These are phyloP conservation scores for Hymenoscyphus fructigenus DNA, from an alignment of 2,329 filamentous ascomycete species.

Conservation along the genomic window DNA sequence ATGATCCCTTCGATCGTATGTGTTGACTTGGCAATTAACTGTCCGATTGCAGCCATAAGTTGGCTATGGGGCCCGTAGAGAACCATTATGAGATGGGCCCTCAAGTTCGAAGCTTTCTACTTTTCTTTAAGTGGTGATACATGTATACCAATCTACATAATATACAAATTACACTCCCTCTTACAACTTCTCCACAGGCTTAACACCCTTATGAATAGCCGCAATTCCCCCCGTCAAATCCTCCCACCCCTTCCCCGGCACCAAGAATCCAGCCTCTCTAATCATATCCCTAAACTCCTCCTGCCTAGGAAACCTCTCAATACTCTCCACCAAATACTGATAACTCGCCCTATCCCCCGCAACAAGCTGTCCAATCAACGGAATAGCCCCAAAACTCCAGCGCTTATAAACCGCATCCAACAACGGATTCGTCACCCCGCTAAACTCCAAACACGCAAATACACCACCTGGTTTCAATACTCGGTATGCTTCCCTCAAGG, in stretches of 20 bases:
- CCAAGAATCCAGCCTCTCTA: slow-evolving; percentile 76
- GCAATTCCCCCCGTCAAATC: slow-evolving; percentile 90
- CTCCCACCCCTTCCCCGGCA: slow-evolving; percentile 82
- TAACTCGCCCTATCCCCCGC: slow-evolving; percentile 94
- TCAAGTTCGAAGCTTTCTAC: neutral
- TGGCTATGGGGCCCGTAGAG: too few species aligned
- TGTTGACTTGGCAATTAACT: too few species aligned
- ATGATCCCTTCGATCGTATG: too few species aligned
- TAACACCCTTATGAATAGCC: slow-evolving; percentile 94
- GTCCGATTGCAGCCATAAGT: too few species aligned
- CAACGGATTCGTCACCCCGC: slow-evolving; percentile 69
- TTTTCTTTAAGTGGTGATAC: neutral
- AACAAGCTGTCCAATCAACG: slow-evolving; percentile 91
- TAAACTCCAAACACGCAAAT: slow-evolving; percentile 96
- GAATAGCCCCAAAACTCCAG: slow-evolving; percentile 94
- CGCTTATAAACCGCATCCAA: slow-evolving; percentile 88
- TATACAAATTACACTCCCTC: slow-evolving; percentile 1
- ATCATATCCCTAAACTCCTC: slow-evolving; percentile 83
- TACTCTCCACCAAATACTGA: slow-evolving; percentile 98
- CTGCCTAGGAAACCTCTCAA: slow-evolving; percentile 88
- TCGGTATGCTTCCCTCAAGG: slow-evolving; percentile 78
- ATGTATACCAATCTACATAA: neutral
- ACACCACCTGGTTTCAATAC: slow-evolving; percentile 93
- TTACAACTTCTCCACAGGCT: slow-evolving; percentile 51
- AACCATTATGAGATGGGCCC: too few species aligned